Conservation (phyloP, 495 filamentous ascomycete species). For the Trichoderma orchidacearum region DNA sequence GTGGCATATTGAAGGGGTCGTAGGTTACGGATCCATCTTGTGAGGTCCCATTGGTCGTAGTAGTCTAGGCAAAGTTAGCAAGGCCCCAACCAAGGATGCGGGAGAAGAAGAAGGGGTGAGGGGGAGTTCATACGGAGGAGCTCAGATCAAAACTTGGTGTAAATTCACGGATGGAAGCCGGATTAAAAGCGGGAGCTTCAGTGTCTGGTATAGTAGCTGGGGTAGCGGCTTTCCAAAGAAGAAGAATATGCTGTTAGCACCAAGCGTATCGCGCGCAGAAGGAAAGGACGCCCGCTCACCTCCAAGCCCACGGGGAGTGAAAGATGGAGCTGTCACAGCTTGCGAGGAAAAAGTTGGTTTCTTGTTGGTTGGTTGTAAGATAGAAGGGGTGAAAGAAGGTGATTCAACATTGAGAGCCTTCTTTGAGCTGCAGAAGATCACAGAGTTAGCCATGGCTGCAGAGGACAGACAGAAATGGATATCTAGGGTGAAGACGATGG, state of each 20-base stretch:
- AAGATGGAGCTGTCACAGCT: slow-evolving; percentile 78
- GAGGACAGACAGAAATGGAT: no score
- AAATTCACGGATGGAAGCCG: slow-evolving; percentile 59
- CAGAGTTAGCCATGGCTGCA: slow-evolving; percentile 5
- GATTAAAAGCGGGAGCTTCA: slow-evolving; percentile 27
- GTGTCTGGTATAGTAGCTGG: slow-evolving; percentile 15
- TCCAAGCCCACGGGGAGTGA: slow-evolving; percentile 51
- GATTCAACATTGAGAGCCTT: slow-evolving; percentile 91
- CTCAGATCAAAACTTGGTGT: slow-evolving; percentile 59
- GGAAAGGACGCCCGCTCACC: no score
- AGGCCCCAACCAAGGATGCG: no score
- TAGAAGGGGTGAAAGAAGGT: slow-evolving; percentile 79
- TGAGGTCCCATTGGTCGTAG: not conserved
- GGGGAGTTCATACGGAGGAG: slow-evolving; percentile 36
- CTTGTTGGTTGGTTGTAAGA: slow-evolving; percentile 30
- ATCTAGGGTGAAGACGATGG: no score
- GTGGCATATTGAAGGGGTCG: slow-evolving; percentile 49
- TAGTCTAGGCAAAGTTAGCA: slow-evolving; percentile 8
- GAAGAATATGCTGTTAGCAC: slow-evolving; percentile 9
- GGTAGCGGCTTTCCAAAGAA: slow-evolving; percentile 23
- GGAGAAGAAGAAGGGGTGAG: no score
- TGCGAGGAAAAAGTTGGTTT: slow-evolving; percentile 67
- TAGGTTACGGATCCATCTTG: slow-evolving; percentile 14
- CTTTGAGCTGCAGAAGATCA: slow-evolving; percentile 34
- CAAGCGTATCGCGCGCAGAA: no score